These are phyloP conservation scores for Amanita fuliginea DNA, from an alignment of 768 basidiomycete species.

Conservation along the genomic window DNA sequence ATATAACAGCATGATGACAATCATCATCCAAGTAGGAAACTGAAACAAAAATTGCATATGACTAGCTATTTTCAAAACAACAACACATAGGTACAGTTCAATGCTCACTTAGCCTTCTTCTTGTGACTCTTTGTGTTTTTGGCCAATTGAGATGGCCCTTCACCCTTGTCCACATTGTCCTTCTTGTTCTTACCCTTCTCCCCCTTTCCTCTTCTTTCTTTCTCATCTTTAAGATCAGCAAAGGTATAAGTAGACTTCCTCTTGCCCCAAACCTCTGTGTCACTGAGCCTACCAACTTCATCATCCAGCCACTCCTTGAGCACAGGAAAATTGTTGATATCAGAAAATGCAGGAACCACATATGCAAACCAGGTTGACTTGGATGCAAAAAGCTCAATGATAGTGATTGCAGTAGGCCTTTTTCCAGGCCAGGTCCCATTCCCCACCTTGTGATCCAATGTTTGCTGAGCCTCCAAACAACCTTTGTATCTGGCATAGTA, in stretches of 20 bases:
- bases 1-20: too few relatives aligned
- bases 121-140: too few relatives aligned
- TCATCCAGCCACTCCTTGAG: neutral
- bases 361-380: neutral
- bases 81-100: too few relatives aligned
- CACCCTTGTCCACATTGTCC: neutral
- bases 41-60: too few relatives aligned
- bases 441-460: neutral
- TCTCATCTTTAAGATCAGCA: too few relatives aligned
- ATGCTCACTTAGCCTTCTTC: too few relatives aligned
- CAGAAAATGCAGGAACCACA: neutral
- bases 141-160: neutral
- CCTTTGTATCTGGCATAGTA: too few relatives aligned
- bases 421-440: neutral
- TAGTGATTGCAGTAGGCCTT: neutral
- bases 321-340: neutral
- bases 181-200: neutral
- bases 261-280: neutral
- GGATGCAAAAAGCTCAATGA: neutral
- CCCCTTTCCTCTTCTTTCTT: neutral
- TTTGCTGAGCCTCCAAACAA: neutral
- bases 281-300: neutral
- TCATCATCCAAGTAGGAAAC: too few relatives aligned
- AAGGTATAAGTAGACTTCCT: neutral
- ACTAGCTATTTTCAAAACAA: too few relatives aligned